Evolutionary conservation across 2,329 filamentous ascomycete species (phyloP).

Genomic region (Bipolaris gigantea): DNA sequence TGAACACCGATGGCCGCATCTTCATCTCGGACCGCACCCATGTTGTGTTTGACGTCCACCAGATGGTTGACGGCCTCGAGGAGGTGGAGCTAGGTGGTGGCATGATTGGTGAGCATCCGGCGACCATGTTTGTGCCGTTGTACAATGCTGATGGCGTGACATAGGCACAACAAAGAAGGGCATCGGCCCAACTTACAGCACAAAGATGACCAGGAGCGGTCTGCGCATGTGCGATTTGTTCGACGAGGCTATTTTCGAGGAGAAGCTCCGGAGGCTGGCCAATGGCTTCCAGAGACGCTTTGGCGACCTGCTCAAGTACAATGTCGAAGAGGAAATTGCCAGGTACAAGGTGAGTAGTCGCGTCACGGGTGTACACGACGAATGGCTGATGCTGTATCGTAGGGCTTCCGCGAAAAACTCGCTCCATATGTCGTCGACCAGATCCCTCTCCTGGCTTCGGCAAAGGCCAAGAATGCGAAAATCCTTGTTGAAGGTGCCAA

Average conservation of each 20-base stretch:
- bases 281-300: conserved; percentile 68
- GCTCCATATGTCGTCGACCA: conserved; percentile 67
- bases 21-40: conserved; percentile 66
- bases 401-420: conserved; percentile 60
- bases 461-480: conserved; percentile 60
- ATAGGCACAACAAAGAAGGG: conserved; percentile 57
- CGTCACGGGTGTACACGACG: background rate
- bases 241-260: conserved; percentile 65
- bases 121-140: background rate
- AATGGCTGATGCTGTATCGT: background rate
- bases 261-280: conserved; percentile 64
- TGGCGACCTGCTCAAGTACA: conserved; percentile 66
- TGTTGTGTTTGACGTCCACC: conserved; percentile 67
- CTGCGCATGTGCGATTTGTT: conserved; percentile 70
- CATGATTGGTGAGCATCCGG: conserved; percentile 39
- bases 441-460: conserved; percentile 63
- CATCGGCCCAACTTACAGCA: conserved; percentile 62
- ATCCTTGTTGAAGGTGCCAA: conserved; percentile 72
- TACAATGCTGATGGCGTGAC: conserved; percentile 32
- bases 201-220: conserved; percentile 67
- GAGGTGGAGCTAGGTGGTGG: conserved; percentile 57
- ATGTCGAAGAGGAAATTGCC: conserved; percentile 69
- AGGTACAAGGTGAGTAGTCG: conserved; percentile 56
- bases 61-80: conserved; percentile 69
- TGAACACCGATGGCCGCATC: conserved; percentile 62